phyloP scores from a whole-genome alignment of 306 rosid genomes.

The Begonia fuchsioides region DNA sequence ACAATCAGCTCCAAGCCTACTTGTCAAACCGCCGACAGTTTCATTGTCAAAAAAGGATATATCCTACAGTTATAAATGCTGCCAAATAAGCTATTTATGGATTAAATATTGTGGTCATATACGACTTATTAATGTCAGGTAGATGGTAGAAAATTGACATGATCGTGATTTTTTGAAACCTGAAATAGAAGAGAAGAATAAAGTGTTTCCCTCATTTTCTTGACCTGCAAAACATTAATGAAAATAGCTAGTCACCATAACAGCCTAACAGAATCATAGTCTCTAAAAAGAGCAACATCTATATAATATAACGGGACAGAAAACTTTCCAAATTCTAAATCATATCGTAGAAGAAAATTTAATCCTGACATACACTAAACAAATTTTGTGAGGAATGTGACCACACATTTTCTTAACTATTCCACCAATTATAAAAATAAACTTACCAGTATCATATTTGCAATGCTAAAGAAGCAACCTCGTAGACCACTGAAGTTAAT shows the following conservation, averaged over 20 bases:
- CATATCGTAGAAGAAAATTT: too few species aligned
- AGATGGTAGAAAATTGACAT: neutral
- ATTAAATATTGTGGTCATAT: slow-evolving; percentile 7
- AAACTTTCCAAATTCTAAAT: neutral
- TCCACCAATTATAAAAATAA: slow-evolving; percentile 4
- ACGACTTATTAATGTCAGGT: slow-evolving; percentile 5
- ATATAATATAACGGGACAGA: neutral
- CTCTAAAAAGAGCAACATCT: slow-evolving; percentile 3
- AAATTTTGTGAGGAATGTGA: too few species aligned
- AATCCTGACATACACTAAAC: too few species aligned
- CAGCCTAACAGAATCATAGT: neutral
- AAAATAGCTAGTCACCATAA: slow-evolving; percentile 10
- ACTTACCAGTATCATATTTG: slow-evolving; percentile 92
- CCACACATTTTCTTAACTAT: neutral
- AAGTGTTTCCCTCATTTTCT: slow-evolving; percentile 87
- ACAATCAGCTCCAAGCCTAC: slow-evolving; percentile 99
- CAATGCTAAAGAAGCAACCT: slow-evolving; percentile 85
- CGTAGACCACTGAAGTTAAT: slow-evolving; percentile 74
- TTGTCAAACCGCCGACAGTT: slow-evolving; percentile 94
- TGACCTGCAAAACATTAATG: slow-evolving; percentile 47
- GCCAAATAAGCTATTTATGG: slow-evolving; percentile 23
- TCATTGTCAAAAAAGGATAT: slow-evolving; percentile 85
- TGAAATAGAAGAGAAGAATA: slow-evolving; percentile 82
- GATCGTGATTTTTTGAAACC: slow-evolving; percentile 27
- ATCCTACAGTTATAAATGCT: slow-evolving; percentile 61